Base-by-base conservation (phyloP, 495 filamentous ascomycete species). In the Tuber aestivum region DNA sequence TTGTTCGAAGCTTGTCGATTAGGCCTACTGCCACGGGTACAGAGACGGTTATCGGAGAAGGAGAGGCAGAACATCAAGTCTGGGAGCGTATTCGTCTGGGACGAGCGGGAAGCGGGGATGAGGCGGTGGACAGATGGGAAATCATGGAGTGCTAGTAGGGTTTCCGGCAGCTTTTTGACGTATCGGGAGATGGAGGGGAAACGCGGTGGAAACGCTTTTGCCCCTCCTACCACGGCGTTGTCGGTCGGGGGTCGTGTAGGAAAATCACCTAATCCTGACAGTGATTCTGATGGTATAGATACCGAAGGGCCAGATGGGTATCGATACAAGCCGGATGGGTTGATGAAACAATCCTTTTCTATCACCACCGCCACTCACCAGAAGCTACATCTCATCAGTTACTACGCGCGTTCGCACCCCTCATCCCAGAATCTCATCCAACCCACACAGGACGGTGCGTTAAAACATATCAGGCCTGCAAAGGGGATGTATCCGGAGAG, bases 311-410 rank as follows among this genome's bases (percentile, higher is more conserved):
- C 92, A 0, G 95, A 99, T 83, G 95, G 95, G 20, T 99, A 98
- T 83, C 89, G 95, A 73, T 99, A 99, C 85, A 99, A 99, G 86
- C 91, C 92, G 2, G 95, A 98, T 80, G 95, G 95, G 0, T 86
- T 99, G 48, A 97, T 97, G 94, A 99, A 99, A 87, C 95, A 99
- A 84, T 98, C 95, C 0, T 99, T 98, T 87, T 97, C 95, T 86
- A 98, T 99, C 83, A 97, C 95, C 6, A 98, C 95, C 3, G 91
- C 92, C 12, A 89, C 87, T 35, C 92, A 92, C 41, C 93, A 97
- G 76, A 97, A 98, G 80, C 89, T 99, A 8, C 95, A 99, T 83
- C 87, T 99, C 56, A 99, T 99, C 83, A 97, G 94, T 80, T 99
- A 99, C 83, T 97, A 93, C 83, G 89, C 93, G n/a, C 88, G 95